Conservation (phyloP, 805 yeast genomes). For the Saturnispora bothae region DNA sequence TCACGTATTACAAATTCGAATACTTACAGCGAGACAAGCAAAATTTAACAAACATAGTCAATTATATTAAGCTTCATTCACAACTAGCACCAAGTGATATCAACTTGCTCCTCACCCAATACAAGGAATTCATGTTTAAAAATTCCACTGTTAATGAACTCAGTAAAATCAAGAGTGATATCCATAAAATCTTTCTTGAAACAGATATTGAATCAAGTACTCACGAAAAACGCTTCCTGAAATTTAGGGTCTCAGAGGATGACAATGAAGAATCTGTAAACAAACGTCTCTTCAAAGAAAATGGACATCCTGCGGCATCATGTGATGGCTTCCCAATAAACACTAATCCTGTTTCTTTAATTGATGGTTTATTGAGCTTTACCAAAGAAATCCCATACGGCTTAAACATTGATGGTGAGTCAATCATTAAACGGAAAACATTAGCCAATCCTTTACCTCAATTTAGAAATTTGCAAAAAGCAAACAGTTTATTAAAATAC, state of each 20-base stretch:
- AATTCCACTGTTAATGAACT: conserved; percentile 21
- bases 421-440: not conserved
- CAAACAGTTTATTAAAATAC: conserved; percentile 36
- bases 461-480: conserved; percentile 57
- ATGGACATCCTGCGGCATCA: conserved; percentile 29
- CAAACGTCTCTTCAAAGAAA: conserved; percentile 22
- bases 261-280: conserved; percentile 22
- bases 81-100: conserved; percentile 38
- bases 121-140: conserved; percentile 28
- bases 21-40: not conserved
- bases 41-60: conserved; percentile 32
- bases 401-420: conserved; percentile 8
- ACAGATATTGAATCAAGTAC: conserved; percentile 25
- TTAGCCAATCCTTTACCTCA: conserved; percentile 36
- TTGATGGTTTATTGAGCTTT: not conserved
- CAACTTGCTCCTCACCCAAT: conserved; percentile 32
- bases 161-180: conserved; percentile 15
- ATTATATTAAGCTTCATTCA: conserved; percentile 34
- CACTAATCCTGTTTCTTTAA: conserved; percentile 26
- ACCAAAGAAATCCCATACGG: conserved; percentile 6
- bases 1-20: conserved; percentile 21
- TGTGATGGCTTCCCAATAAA: conserved; percentile 33
- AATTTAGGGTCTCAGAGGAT: conserved; percentile 22
- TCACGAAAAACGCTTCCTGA: conserved; percentile 25
- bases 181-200: conserved; percentile 21